Evolutionary conservation across 306 rosid genomes (phyloP).

Genomic region (Acacia acuminata): DNA sequence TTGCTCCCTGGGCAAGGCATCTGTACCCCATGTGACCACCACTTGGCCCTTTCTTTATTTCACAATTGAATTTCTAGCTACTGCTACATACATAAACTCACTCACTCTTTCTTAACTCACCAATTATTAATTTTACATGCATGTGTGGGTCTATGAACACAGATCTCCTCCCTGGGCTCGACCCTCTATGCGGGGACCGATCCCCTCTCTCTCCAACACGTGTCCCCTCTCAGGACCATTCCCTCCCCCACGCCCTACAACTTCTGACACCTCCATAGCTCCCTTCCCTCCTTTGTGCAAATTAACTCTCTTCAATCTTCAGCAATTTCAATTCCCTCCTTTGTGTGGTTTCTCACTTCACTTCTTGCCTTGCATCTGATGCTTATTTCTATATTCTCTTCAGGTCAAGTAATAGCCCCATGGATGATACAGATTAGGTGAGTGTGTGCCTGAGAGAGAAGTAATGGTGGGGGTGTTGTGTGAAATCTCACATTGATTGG

Average conservation of each 20-base stretch:
- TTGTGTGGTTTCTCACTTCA: background rate
- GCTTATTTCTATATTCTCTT: background rate
- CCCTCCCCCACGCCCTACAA: background rate
- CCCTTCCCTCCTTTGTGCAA: background rate
- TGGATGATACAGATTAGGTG: no score
- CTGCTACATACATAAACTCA: background rate
- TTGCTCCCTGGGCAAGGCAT: background rate
- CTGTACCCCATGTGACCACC: background rate
- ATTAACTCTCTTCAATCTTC: background rate
- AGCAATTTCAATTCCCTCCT: background rate
- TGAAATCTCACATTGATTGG: no score
- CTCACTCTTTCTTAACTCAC: background rate
- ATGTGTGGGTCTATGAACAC: background rate
- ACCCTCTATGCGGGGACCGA: constrained; percentile 53
- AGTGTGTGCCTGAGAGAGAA: no score
- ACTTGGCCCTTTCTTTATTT: background rate
- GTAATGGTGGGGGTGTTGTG: no score
- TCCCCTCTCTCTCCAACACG: constrained; percentile 15
- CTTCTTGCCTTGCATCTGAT: background rate
- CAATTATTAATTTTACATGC: background rate
- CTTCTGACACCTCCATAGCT: background rate
- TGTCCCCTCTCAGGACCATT: constrained; percentile 28
- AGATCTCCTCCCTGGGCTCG: constrained; percentile 38
- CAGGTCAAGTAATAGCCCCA: no score
- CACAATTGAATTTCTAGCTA: background rate